Evolutionary conservation across 2,329 filamentous ascomycete genomes (phyloP), one percentile per base, ranked within the genome.

Genomic region (Didymella segeticola): DNA sequence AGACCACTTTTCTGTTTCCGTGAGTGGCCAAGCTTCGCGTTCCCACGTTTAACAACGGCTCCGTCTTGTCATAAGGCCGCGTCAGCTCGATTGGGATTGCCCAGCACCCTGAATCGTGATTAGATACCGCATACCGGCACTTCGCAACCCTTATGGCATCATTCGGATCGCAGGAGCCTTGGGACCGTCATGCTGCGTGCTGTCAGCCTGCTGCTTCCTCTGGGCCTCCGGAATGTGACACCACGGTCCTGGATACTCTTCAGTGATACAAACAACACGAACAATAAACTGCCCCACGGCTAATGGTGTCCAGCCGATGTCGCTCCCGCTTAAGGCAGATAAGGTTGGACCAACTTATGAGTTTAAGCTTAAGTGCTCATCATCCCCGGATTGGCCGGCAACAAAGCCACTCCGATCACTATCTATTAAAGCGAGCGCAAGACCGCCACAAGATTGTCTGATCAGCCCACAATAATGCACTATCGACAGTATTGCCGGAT

Each of bases 321-420:
- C 66, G 64, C 57, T 68, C 65, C 63, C 62, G 53, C 53, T 56
- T 65, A 54, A 63, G 54, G 61, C 57, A 70, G 68, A 71, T 73
- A 72, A 73, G 68, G 67, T 70, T 73, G 63, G 53, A 64, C 60
- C 63, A 66, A 66, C 61, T 71, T 71, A 71, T 71, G 67, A 68
- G 68, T 71, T 71, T 72, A 72, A 72, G 69, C 69, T 70, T 72
- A 72, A 47, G 64, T 64, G 57, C 59, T 62, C 47, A 53, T 62
- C 50, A 55, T 50, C 60, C 66, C 64, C 53, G 57, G 63, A 56
- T 58, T 52, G 54, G 52, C 57, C 57, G 52, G 45, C 47, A 43
- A 33, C 43, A 46, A 46, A 53, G 42, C 47, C 43, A 45, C 43
- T 30, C 47, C 36, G 47, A 46, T 53, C 42, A 33, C 46, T 39